phyloP scores from a whole-genome alignment of 192 early-diverging fungal genomes.

The Coemansia sp. region DNA sequence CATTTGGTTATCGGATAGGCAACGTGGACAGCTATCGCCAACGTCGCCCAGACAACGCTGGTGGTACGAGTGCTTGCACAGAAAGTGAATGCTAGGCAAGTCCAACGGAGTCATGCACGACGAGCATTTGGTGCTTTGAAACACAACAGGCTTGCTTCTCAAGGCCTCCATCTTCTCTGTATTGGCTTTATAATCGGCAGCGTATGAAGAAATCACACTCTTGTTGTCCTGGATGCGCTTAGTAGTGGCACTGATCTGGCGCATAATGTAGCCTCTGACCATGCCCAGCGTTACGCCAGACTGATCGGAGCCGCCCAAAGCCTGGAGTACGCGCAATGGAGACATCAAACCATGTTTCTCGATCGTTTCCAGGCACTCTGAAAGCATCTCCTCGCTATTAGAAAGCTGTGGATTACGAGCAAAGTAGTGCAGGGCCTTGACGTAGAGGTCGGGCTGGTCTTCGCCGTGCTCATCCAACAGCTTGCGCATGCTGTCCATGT shows the following conservation, averaged over 20 bases:
- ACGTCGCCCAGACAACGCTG: constrained; percentile 70
- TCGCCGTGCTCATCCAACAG: constrained; percentile 65
- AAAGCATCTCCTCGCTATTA: constrained; percentile 58
- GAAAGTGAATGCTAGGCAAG: constrained; percentile 87
- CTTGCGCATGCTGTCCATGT: constrained; percentile 64
- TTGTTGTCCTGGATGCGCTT: constrained; percentile 67
- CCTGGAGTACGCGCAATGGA: constrained; percentile 87
- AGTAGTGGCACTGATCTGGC: constrained; percentile 70
- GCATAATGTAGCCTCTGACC: constrained; percentile 80
- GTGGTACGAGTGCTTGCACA: constrained; percentile 96
- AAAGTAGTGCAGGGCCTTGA: constrained; percentile 70
- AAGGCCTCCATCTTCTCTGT: constrained; percentile 80
- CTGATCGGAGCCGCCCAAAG: constrained; percentile 58
- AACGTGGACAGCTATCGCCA: constrained; percentile 66
- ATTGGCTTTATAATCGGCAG: constrained; percentile 75
- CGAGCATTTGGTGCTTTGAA: constrained; percentile 77
- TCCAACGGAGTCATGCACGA: constrained; percentile 74
- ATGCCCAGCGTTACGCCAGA: constrained; percentile 84
- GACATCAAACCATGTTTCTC: constrained; percentile 83
- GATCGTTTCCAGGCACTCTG: constrained; percentile 76
- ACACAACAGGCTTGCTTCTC: constrained; percentile 66
- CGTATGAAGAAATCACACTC: constrained; percentile 70
- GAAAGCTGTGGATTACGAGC: constrained; percentile 66
- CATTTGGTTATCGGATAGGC: constrained; percentile 79
- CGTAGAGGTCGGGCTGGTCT: constrained; percentile 66